Evolutionary conservation across 768 basidiomycete species (phyloP), one percentile per base, ranked within the genome.

Genomic region (Suillus fuscotomentosus): DNA sequence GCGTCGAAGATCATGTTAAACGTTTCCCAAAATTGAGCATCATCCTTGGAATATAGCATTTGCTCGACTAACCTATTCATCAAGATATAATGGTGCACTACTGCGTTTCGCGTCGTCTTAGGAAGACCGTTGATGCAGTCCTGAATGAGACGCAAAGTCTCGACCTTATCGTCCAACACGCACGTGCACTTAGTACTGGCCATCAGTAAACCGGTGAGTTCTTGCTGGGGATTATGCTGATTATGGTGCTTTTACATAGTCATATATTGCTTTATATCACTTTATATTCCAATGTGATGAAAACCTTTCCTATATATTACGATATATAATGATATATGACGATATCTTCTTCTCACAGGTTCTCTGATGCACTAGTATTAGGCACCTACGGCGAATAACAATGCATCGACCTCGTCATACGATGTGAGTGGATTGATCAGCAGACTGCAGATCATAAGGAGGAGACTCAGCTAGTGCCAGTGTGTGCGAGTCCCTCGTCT

Each of bases 1-100:
- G 84, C 83, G 55, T 84, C 79, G 72, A 91, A 91, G 45, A 92
- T 86, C 76, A 89, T 75, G 68, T 86, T 81, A 68, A 92, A 90
- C 84, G 92, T 89, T 41, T 88, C 86, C 13, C 22, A 39, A 47
- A 47, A 47, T 47, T 47, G 17, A 34, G 20, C 8, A 9, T 43
- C 8, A 9, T 43, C 43, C 17, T 43, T 17, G 42, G 17, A 17
- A 42, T 42, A 27, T 27, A 27, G 27, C 27, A 27, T 9, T 43
- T 50, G 48, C 48, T 50, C 24, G 14, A 15, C 22, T 24, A 50
- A 50, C 11, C 14, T 8, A 24, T 48, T 2, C 13, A 48, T 11
- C 27, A 27, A 27, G 27, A 27, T 27, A 27, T 36, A 36, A 36
- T 36, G 34, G 50, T 17, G 15, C 13, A 27, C 17, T 56, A 38